Evolutionary conservation across 108 stramenopile species (phyloP).

Genomic region (Pseudonitzschia multistriata): DNA sequence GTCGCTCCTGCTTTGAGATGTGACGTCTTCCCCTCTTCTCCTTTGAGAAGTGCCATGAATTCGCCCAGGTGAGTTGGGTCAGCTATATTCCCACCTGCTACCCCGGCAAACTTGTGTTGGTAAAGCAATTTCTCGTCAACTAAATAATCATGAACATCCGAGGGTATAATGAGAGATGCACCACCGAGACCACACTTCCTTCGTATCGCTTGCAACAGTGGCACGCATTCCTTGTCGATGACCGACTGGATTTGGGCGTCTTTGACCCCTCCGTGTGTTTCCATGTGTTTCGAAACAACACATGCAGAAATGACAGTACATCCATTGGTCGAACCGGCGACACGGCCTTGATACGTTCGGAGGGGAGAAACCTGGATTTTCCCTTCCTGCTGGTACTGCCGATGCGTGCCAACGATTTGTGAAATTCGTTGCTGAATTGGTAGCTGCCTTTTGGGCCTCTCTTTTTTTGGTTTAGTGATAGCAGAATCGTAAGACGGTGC

Average conservation of each 20-base stretch:
- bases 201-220: slow-evolving; percentile 63
- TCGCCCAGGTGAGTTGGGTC: slow-evolving; percentile 54
- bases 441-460: slow-evolving; percentile 4
- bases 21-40: slow-evolving; percentile 38
- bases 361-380: slow-evolving; percentile 62
- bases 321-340: slow-evolving; percentile 77
- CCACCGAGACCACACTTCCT: slow-evolving; percentile 66
- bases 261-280: slow-evolving; percentile 43
- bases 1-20: slow-evolving; percentile 65
- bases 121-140: slow-evolving; percentile 77
- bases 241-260: slow-evolving; percentile 59
- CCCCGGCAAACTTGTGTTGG: slow-evolving; percentile 85
- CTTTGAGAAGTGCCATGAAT: slow-evolving; percentile 42
- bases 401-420: slow-evolving; percentile 27
- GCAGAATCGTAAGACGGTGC: slow-evolving; percentile 15
- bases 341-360: slow-evolving; percentile 77
- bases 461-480: slow-evolving; percentile 15
- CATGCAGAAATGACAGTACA: slow-evolving; percentile 88
- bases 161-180: slow-evolving; percentile 83
- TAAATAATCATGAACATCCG: slow-evolving; percentile 89
- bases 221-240: slow-evolving; percentile 70
- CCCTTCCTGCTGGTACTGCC: slow-evolving; percentile 36
- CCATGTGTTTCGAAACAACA: slow-evolving; percentile 61
- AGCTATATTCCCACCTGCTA: slow-evolving; percentile 79
- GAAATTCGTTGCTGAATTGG: slow-evolving; percentile 31